Evolutionary conservation across 2,329 filamentous ascomycete genomes (phyloP), one percentile per base, ranked within the genome.

Genomic region (Fusarium subtropicale): DNA sequence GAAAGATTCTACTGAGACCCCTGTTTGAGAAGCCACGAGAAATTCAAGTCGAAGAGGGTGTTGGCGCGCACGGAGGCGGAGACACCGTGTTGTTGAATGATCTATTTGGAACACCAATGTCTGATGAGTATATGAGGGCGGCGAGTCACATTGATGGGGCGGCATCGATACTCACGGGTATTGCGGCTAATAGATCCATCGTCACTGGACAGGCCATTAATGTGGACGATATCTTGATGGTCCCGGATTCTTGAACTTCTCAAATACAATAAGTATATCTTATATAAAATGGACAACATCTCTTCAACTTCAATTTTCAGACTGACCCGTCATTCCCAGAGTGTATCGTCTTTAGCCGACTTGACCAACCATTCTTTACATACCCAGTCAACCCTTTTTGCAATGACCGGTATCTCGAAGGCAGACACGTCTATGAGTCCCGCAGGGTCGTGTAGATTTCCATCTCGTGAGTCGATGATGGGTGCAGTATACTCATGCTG

Each of bases 71-170:
- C 59, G 88, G 88, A 2, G 88, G 88, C 4, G 87, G 88, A 1
- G 88, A 90, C 67, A 81, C 82, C 1, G 83, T 88, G 1, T 67
- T 90, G 53, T 71, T 90, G 33, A 82, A 85, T 33, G 87, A 90
- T 68, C 57, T 90, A 13, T 88, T 90, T 71, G 87, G 86, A 0
- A 82, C 83, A 65, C 79, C 81, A 0, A 81, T 82, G 2, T 80
- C 82, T 13, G 86, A 89, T 71, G 79, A 85, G 77, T 82, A 83
- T 82, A 70, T 72, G 76, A 79, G 87, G 2, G 86, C 86, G 1
- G 87, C 87, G 3, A 87, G 83, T 60, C 86, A 89, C 71, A 71
- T 89, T 6, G 87, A 89, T 62, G 87, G 87, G 0, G 87, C 87
- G 0, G 77, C 85, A 56, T 88, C 86, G 0, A 88, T 89, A 34